Evolutionary conservation across 2,329 filamentous ascomycete species (phyloP).

Genomic region (Aspergillus oerlinghausenensis): DNA sequence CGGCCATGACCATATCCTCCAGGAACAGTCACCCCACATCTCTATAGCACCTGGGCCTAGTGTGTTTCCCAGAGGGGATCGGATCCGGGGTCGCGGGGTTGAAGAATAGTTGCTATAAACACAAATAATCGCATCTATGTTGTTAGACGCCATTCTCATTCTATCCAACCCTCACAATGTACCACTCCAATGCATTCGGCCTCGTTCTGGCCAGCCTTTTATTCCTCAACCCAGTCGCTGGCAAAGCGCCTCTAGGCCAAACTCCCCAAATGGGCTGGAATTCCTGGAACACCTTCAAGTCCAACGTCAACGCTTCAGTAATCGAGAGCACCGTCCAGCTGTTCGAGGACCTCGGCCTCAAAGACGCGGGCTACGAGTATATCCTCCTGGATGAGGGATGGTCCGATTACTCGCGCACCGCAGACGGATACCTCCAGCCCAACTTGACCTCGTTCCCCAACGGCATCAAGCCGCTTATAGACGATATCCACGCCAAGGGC

Average conservation of each 20-base stretch:
- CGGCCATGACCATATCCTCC: no score
- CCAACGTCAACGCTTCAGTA: constrained; percentile 1
- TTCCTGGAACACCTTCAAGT: constrained; percentile 9
- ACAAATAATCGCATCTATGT: not conserved
- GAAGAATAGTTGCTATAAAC: not conserved
- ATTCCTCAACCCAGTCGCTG: not conserved
- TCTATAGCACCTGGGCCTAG: no score
- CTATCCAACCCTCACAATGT: not conserved
- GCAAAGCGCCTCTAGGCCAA: not conserved
- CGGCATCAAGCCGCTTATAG: not conserved
- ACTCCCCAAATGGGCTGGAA: constrained; percentile 6
- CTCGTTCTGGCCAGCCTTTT: not conserved
- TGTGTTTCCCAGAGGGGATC: no score
- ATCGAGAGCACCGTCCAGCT: not conserved
- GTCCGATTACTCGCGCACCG: constrained; percentile 22
- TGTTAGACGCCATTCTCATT: not conserved
- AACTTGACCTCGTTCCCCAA: constrained; percentile 48
- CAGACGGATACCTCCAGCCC: constrained; percentile 17
- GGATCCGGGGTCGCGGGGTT: no score
- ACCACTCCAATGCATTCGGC: not conserved
- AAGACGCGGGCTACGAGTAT: constrained; percentile 20
- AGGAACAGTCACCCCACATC: no score
- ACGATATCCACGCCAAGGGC: not conserved
- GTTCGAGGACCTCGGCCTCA: constrained; percentile 1
- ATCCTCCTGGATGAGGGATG: constrained; percentile 42